phyloP scores from a whole-genome alignment of 768 basidiomycete species.

The Paxillus ammoniavirescens region DNA sequence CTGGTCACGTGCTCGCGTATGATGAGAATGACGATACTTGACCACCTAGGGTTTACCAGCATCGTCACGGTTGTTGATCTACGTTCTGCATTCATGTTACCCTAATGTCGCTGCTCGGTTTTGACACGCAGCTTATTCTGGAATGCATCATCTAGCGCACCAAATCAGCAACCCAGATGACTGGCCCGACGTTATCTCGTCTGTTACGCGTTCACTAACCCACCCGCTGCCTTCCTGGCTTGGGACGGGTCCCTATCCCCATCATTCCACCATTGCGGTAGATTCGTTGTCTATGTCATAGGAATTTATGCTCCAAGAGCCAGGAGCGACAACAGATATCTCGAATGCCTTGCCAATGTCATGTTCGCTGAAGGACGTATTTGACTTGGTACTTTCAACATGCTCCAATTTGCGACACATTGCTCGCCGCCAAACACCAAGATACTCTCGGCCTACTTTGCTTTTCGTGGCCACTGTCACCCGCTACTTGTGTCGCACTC shows the following conservation, averaged over 20 bases:
- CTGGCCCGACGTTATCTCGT: background rate
- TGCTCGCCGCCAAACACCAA: background rate
- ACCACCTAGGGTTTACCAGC: too few relatives aligned
- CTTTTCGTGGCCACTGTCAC: too few relatives aligned
- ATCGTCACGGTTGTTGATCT: too few relatives aligned
- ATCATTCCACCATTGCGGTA: background rate
- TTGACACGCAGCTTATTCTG: too few relatives aligned
- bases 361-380: background rate
- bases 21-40: too few relatives aligned
- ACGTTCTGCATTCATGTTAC: too few relatives aligned
- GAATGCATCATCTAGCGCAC: background rate
- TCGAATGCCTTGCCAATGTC: background rate
- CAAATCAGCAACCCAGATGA: background rate
- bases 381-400: background rate
- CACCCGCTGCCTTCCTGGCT: background rate
- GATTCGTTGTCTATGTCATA: background rate
- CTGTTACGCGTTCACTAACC: background rate
- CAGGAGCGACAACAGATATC: background rate
- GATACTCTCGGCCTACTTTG: too few relatives aligned
- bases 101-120: too few relatives aligned
- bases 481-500: background rate
- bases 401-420: background rate
- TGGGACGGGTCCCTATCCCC: background rate
- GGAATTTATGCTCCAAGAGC: background rate
- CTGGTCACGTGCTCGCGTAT: slow-evolving; percentile 23